Percentiles rank a stretch among this genome's conserved stretches.
phyloP scores from a whole-genome alignment of 441 rosid genomes.

The Lagerstroemia fauriei region DNA sequence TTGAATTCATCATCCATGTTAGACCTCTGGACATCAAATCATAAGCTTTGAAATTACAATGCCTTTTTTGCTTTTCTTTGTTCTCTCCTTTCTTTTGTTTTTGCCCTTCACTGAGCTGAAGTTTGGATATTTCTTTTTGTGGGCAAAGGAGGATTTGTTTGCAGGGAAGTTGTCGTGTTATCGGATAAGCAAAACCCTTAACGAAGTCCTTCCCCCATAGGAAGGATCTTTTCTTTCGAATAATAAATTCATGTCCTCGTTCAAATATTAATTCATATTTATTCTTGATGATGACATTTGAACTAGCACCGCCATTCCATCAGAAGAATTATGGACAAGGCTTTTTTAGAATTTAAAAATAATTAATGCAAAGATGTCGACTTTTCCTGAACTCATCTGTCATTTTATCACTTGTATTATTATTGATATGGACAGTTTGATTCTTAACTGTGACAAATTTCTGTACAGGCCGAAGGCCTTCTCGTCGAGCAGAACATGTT shows the following conservation, averaged over 20 bases:
- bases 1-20: too few relatives aligned
- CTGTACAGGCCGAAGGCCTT: slow-evolving; percentile 22
- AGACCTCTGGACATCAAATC: too few relatives aligned
- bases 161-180: not conserved
- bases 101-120: too few relatives aligned
- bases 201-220: not conserved
- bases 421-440: not conserved
- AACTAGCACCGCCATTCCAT: not conserved
- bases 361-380: not conserved
- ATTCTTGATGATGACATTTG: not conserved
- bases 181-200: not conserved
- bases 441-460: not conserved
- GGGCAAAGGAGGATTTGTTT: too few relatives aligned
- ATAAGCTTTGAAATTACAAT: too few relatives aligned
- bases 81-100: too few relatives aligned
- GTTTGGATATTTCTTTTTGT: too few relatives aligned
- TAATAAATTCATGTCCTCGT: not conserved
- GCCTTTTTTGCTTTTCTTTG: too few relatives aligned
- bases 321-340: not conserved
- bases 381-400: not conserved
- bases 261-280: not conserved
- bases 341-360: too few relatives aligned
- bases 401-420: not conserved
- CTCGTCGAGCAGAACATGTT: slow-evolving; percentile 25
- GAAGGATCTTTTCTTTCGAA: too few relatives aligned